A percentile compares a stretch with the other conserved stretches of the same genome.
Conservation (phyloP, 208 protist species). For the Polymyxa betae region DNA sequence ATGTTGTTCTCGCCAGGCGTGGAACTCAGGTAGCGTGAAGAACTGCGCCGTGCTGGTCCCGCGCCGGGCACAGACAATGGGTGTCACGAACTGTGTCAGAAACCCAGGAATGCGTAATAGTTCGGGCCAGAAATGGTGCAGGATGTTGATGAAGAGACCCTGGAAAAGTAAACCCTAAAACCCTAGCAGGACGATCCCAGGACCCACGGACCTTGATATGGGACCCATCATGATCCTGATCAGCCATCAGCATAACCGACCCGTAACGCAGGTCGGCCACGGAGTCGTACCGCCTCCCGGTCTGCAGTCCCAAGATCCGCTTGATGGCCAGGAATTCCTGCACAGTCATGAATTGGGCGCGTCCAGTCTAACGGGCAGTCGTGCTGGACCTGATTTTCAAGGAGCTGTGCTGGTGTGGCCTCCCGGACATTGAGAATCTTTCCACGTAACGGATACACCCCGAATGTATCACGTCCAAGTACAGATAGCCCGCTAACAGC, state of each 20-base stretch:
- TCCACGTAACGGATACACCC: constrained; percentile 98
- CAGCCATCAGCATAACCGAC: constrained; percentile 99
- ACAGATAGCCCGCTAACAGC: constrained; percentile 95
- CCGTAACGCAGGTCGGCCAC: constrained; percentile 94
- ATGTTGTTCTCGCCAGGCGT: constrained; percentile 86
- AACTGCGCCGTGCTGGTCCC: constrained; percentile 87
- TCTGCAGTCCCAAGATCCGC: constrained; percentile 92
- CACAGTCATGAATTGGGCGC: not conserved
- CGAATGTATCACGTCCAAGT: constrained; percentile 96
- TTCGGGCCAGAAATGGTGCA: constrained; percentile 98
- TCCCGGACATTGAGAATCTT: constrained; percentile 99
- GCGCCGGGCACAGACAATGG: constrained; percentile 95
- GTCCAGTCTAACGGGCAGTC: not conserved
- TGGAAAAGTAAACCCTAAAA: not conserved
- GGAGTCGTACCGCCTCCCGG: constrained; percentile 84
- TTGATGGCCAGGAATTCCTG: constrained; percentile 94
- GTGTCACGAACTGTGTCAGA: constrained; percentile 99
- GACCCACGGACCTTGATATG: constrained; percentile 94
- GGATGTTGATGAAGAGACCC: constrained; percentile 99
- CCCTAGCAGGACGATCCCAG: not conserved
- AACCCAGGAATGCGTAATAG: constrained; percentile 94
- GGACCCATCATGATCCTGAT: constrained; percentile 99
- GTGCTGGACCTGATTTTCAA: constrained; percentile 79
- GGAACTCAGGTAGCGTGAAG: constrained; percentile 98
- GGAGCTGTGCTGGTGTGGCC: constrained; percentile 86